Evolutionary conservation across 2,329 filamentous ascomycete genomes (phyloP), one percentile per base, ranked within the genome.

Genomic region (Thelonectria olida): DNA sequence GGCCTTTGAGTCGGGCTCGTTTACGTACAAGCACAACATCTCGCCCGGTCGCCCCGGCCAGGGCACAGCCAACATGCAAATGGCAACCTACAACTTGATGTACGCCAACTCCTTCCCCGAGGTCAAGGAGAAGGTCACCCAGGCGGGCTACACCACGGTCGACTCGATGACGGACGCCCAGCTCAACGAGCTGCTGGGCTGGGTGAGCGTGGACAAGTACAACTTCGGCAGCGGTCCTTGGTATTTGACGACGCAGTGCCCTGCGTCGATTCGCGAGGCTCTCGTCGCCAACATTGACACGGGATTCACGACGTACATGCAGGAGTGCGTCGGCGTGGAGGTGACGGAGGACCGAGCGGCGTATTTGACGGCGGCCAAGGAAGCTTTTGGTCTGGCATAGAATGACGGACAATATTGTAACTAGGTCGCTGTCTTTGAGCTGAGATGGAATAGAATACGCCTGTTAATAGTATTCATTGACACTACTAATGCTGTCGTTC

Each of bases 11-110:
- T 88, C 86, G 2, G 87, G 58, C 20, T 83, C 89, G 64, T 92
- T 94, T 78, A 82, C 85, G 70, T 94, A 86, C 83, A 92, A 90
- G 76, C 84, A 82, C 75, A 92, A 93, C 77, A 80, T 88, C 68
- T 66, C 54, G 31, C 78, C 80, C 64, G 84, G 82, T n/a, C 72
- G 78, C 0, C 82, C 89, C 0, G 92, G 91, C 8, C 90, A 94
- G 74, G 91, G 91, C 22, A 93, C 91, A 2, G 79, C 79, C 63
- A 85, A 85, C 74, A 84, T 86, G 82, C 83, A 85, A 71, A 76
- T 76, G 75, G 64, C 75, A 31, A 41, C 56, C 2, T 84, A 63
- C 75, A 85, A 85, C 71, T 62, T 80, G 2, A 2, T 75, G 61
- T 87, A 85, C 70, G 85, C 83, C n/a, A 68, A 76, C 56, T 75